Evolutionary conservation across 2,329 filamentous ascomycete species (phyloP), one percentile per base, ranked within the genome.

Genomic region (Neonectria coccinea): DNA sequence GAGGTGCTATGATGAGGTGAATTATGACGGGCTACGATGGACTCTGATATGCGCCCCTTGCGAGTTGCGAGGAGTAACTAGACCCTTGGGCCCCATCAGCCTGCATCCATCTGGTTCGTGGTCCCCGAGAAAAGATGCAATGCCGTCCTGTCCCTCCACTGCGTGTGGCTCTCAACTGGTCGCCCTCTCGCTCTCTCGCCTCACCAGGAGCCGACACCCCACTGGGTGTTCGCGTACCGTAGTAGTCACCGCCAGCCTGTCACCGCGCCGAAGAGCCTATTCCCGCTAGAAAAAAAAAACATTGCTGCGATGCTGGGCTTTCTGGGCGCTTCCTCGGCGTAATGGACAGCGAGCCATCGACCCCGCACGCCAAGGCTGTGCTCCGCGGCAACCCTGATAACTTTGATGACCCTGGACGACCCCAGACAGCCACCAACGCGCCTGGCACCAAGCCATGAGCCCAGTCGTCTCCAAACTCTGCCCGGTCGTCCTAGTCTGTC

Each of bases 271-370:
- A 14, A 20, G 27, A 33, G 33, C 14, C 29, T 10, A 12, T 54
- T 41, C 31, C 20, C 48, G 53, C 16, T 20, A 33, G 18, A 47
- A 56, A 56, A 56, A 55, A 55, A 56, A 55, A 55, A 14, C 4
- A 39, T 20, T 39, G 16, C 59, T 39, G 52, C 45, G 18, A 29
- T 14, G n/a, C 42, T 42, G 50, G 51, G 29, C 14, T 11, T 20
- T 29, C 11, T 18, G 54, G 56, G 51, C 44, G 27, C 33, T 57
- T 47, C 45, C 67, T 73, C 72, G 72, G 72, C 64, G 56, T 74
- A 74, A 74, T 67, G 67, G 65, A 39, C 50, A 74, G 72, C 72
- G 72, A 74, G 58, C 66, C 42, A 55, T 59, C n/a, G 45, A 71
- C 70, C 70, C 72, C 72, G 70, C 72, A 74, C 69, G 41, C 36